Conservation (phyloP, 805 yeast species). For the Metschnikowia lachancei region DNA sequence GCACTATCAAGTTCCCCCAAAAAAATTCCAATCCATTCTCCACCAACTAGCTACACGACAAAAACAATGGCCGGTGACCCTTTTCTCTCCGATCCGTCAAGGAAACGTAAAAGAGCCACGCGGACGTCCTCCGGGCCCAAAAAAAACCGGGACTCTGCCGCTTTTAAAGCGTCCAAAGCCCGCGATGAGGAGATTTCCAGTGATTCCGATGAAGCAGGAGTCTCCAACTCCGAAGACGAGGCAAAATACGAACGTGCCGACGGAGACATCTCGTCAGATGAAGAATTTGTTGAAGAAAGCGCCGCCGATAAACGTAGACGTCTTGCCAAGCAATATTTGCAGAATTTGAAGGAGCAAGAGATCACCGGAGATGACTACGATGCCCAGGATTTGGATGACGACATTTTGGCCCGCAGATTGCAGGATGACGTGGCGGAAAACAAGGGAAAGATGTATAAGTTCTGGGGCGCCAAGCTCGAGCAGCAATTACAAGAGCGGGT, state of each 20-base stretch:
- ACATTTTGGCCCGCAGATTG: slow-evolving; percentile 75
- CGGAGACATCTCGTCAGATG: slow-evolving; percentile 56
- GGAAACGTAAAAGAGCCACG: slow-evolving; percentile 44
- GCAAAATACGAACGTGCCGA: slow-evolving; percentile 9
- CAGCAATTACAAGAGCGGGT: slow-evolving; percentile 35
- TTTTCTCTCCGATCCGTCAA: slow-evolving; percentile 59
- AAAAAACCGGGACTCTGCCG: slow-evolving; percentile 13
- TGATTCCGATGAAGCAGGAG: slow-evolving; percentile 28
- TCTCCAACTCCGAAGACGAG: slow-evolving; percentile 23
- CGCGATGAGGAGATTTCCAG: slow-evolving; percentile 56
- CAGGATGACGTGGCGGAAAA: slow-evolving; percentile 87
- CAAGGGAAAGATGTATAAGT: slow-evolving; percentile 78
- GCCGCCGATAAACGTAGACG: slow-evolving; percentile 94
- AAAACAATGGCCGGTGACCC: slow-evolving; percentile 52
- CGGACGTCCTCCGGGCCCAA: slow-evolving; percentile 20
- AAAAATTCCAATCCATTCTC: neutral
- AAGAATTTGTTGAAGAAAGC: slow-evolving; percentile 69
- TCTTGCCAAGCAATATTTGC: slow-evolving; percentile 88
- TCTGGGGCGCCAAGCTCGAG: slow-evolving; percentile 51
- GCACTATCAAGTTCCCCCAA: neutral
- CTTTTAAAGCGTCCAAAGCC: slow-evolving; percentile 5
- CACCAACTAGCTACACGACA: neutral
- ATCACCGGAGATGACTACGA: slow-evolving; percentile 59
- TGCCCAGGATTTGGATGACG: slow-evolving; percentile 88
- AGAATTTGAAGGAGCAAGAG: slow-evolving; percentile 63